Evolutionary conservation across 164 flowering plant genomes (phyloP), one percentile per base, ranked within the genome.

Genomic region (Warburgia ugandensis): DNA sequence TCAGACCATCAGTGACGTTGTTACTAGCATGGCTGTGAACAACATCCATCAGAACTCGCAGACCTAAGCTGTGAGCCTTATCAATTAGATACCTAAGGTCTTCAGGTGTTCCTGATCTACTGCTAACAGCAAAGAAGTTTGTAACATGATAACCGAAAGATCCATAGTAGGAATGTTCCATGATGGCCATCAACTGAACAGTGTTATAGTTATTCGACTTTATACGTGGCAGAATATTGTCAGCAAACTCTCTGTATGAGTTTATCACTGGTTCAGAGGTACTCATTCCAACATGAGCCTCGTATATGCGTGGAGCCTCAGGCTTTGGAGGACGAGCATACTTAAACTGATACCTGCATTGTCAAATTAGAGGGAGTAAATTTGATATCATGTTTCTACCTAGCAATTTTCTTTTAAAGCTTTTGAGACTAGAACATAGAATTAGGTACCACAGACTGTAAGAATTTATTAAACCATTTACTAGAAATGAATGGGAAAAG

Each of bases 251-350:
- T 60, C 91, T 73, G 48, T 92, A 92, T 54, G 98, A 79, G 67
- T 73, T 83, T 38, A 92, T 49, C 5, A 79, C 67, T 5, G 94
- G 88, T 68, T 92, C 98, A 7, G 79, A 70, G 66, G 88, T 67
- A 60, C 98, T 92, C 98, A 92, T 92, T 62, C 98, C 98, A 32
- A 92, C 94, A 75, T 87, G 96, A 56, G 96, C 96, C 69, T 92
- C 98, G 55, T 92, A 92, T 70, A 92, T 81, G 39, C 98, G 73
- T 32, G 86, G 95, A 17, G 94, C 73, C 32, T 55, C 64, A 23
- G 95, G 86, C 68, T 77, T 92, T 50, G 86, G 80, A 59, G 98
- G 96, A 16, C 85, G 92, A 41, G 95, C 77, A 56, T 76, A 50
- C 61, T 78, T 75, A 62, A 87, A 92, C 39, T 72, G 60, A 72